These are phyloP conservation scores for Yarrowia keelungensis DNA, from an alignment of 805 yeast species.

Conservation along the genomic window DNA sequence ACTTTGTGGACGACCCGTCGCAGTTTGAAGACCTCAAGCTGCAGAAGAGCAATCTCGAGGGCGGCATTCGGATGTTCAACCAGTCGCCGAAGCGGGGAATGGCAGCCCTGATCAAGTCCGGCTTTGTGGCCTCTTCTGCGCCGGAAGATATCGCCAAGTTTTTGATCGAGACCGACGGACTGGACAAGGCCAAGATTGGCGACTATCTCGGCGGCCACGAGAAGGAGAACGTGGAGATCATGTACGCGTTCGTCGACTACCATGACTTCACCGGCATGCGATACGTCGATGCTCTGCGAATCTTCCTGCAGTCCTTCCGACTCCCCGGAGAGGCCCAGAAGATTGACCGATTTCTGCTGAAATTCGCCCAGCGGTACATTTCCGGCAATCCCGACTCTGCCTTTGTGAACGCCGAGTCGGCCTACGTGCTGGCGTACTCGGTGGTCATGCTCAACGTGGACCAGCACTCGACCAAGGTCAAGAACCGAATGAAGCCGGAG, in stretches of 20 bases:
- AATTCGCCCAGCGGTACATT: slow-evolving; percentile 91
- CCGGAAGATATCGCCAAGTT: slow-evolving; percentile 79
- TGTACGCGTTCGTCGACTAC: slow-evolving; percentile 92
- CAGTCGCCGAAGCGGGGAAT: slow-evolving; percentile 86
- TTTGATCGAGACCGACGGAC: slow-evolving; percentile 68
- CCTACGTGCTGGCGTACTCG: slow-evolving; percentile 90
- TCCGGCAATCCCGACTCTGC: slow-evolving; percentile 81
- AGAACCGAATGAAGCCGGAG: slow-evolving; percentile 83
- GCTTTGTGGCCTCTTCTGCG: slow-evolving; percentile 65
- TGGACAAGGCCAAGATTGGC: slow-evolving; percentile 86
- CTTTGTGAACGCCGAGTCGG: slow-evolving; percentile 92
- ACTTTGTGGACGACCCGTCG: slow-evolving; percentile 66
- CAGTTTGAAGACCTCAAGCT: slow-evolving; percentile 87
- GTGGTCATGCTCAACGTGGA: slow-evolving; percentile 94
- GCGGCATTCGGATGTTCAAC: slow-evolving; percentile 80
- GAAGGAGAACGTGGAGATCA: slow-evolving; percentile 73
- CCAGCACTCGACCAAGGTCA: slow-evolving; percentile 86
- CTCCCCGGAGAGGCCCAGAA: slow-evolving; percentile 98
- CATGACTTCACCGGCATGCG: slow-evolving; percentile 74
- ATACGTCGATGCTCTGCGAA: slow-evolving; percentile 86
- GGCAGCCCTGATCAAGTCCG: slow-evolving; percentile 62
- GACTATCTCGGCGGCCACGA: slow-evolving; percentile 92
- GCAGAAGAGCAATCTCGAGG: slow-evolving; percentile 79
- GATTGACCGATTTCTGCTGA: slow-evolving; percentile 94
- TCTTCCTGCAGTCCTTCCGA: slow-evolving; percentile 84